Percentiles rank a stretch among this genome's conserved stretches.
These are phyloP conservation scores for Fusarium oxysporum DNA, from an alignment of 2,329 filamentous ascomycete genomes.

Conservation along the genomic window DNA sequence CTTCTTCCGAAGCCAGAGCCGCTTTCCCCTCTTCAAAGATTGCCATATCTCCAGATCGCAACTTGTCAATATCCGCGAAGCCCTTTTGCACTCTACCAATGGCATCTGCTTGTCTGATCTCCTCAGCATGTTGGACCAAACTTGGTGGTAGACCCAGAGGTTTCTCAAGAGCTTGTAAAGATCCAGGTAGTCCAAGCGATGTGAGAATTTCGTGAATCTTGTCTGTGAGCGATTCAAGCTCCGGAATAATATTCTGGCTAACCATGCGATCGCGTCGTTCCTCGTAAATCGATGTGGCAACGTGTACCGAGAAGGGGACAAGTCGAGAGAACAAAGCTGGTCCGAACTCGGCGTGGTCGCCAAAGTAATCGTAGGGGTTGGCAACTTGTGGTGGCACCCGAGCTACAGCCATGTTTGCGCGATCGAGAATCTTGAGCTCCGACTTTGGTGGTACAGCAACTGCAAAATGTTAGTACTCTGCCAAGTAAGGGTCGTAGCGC, in stretches of 20 bases:
- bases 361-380: constrained; percentile 82
- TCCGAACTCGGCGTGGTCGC: constrained; percentile 83
- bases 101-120: constrained; percentile 91
- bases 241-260: constrained; percentile 86
- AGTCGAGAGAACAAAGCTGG: constrained; percentile 88
- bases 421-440: constrained; percentile 85
- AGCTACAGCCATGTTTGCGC: constrained; percentile 87
- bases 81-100: constrained; percentile 80
- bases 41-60: constrained; percentile 82
- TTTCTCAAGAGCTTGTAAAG: constrained; percentile 93
- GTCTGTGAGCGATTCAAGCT: constrained; percentile 84
- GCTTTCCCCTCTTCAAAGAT: constrained; percentile 87
- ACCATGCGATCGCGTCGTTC: constrained; percentile 91
- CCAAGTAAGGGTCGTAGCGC: rapidly evolving
- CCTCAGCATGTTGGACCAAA: constrained; percentile 89
- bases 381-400: constrained; percentile 85
- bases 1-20: constrained; percentile 80
- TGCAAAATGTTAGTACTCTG: constrained; percentile 50
- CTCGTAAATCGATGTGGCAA: constrained; percentile 95
- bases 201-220: constrained; percentile 82
- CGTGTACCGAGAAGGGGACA: constrained; percentile 94
- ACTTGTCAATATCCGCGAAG: constrained; percentile 88
- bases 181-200: constrained; percentile 89
- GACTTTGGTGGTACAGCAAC: constrained; percentile 87
- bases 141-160: constrained; percentile 89